These are phyloP conservation scores for Jatropha podagrica DNA, from an alignment of 441 rosid species.

Conservation along the genomic window DNA sequence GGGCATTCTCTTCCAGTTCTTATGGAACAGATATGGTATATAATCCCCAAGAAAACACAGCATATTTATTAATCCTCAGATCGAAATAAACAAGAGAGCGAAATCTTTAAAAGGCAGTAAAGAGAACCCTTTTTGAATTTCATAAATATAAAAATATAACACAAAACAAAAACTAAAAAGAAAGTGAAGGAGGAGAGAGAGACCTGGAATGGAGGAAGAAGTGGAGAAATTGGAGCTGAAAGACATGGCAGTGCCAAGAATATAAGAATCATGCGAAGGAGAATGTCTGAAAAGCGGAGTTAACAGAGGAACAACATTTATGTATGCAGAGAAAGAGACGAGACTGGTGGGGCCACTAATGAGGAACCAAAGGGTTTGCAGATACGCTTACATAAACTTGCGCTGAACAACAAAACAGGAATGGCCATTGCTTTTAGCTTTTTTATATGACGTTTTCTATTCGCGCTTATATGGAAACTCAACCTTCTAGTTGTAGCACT, in stretches of 20 bases:
- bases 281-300: neutral
- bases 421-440: too few species aligned
- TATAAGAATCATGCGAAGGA: neutral
- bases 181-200: neutral
- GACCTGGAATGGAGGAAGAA: neutral
- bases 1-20: too few species aligned
- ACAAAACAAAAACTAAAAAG: neutral
- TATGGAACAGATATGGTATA: too few species aligned
- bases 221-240: neutral
- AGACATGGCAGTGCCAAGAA: neutral
- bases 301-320: neutral
- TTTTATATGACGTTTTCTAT: too few species aligned
- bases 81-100: too few species aligned
- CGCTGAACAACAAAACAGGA: neutral
- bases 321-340: neutral
- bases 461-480: too few species aligned
- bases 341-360: neutral
- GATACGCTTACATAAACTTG: neutral
- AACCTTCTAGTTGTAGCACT: too few species aligned
- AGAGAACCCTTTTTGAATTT: too few species aligned
- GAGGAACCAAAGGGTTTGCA: neutral
- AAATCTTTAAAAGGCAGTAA: neutral
- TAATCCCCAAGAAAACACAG: too few species aligned
- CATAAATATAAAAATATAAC: neutral
- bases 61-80: too few species aligned